Conservation (phyloP, 305 asterid species). For the Solanum hybrid region DNA sequence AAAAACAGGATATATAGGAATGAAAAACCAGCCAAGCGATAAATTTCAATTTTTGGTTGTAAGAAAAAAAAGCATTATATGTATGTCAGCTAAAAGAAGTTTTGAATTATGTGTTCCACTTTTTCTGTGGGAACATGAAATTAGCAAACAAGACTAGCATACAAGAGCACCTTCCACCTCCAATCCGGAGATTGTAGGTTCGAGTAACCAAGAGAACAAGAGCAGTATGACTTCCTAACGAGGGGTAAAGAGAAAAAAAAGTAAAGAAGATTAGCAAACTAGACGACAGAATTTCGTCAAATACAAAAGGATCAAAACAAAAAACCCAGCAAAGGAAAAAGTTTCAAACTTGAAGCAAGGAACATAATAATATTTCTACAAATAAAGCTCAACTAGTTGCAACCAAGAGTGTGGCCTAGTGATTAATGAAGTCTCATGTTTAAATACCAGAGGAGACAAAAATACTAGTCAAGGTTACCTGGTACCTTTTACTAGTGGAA, state of each 20-base stretch:
- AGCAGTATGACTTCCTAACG: background rate
- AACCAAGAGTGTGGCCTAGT: background rate
- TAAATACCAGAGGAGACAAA: background rate
- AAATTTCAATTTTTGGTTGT: background rate
- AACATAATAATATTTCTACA: background rate
- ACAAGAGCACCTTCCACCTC: background rate
- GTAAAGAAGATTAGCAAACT: background rate
- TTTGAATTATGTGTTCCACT: background rate
- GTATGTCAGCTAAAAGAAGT: background rate
- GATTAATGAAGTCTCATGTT: background rate
- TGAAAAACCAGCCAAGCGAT: background rate
- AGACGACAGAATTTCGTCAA: background rate
- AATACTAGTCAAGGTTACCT: background rate
- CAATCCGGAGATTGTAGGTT: background rate
- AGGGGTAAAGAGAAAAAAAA: background rate
- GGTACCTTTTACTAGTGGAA: no score
- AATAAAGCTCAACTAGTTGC: background rate
- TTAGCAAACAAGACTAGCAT: background rate
- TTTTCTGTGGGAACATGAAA: background rate
- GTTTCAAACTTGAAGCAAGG: background rate
- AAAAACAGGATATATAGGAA: background rate
- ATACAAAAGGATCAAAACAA: background rate
- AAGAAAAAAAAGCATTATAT: no score
- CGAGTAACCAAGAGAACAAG: background rate
- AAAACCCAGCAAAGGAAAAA: background rate